Evolutionary conservation across 2,329 filamentous ascomycete species (phyloP).

Genomic region (Diaporthe vaccinii): DNA sequence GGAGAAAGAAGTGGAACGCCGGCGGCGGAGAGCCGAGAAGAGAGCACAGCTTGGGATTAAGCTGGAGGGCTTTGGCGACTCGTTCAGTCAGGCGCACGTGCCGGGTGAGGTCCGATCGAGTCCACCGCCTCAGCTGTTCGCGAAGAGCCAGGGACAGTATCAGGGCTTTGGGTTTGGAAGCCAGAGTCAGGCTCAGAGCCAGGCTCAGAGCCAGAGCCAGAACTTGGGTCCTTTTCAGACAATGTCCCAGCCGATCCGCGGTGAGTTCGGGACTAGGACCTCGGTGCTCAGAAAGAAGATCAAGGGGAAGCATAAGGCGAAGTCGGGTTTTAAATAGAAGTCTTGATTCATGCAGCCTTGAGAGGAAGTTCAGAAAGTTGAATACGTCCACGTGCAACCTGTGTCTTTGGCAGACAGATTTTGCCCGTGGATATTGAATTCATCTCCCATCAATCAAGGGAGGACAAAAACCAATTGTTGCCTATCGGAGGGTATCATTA

Average conservation of each 20-base stretch:
- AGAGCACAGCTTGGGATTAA: conserved; percentile 38
- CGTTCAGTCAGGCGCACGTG: conserved; percentile 27
- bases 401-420: not conserved
- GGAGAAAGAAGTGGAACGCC: conserved; percentile 45
- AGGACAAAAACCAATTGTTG: not conserved
- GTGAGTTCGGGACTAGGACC: conserved; percentile 59
- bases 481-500: not conserved
- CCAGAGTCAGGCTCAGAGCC: conserved; percentile 41
- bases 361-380: not conserved
- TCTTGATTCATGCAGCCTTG: not conserved
- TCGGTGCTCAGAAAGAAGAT: conserved; percentile 58
- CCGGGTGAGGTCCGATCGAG: conserved; percentile 33
- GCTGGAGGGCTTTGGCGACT: conserved; percentile 43
- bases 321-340: conserved; percentile 52
- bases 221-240: conserved; percentile 43
- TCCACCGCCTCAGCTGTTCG: conserved; percentile 32
- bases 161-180: conserved; percentile 22
- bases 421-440: not conserved
- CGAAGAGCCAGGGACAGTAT: conserved; percentile 28
- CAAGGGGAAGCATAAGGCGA: conserved; percentile 50
- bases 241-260: conserved; percentile 63
- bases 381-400: not conserved
- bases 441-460: too few relatives aligned
- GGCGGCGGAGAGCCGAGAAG: conserved; percentile 48
- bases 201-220: conserved; percentile 27